Conservation (phyloP, 2,329 filamentous ascomycete species). For the Fusarium sp. region DNA sequence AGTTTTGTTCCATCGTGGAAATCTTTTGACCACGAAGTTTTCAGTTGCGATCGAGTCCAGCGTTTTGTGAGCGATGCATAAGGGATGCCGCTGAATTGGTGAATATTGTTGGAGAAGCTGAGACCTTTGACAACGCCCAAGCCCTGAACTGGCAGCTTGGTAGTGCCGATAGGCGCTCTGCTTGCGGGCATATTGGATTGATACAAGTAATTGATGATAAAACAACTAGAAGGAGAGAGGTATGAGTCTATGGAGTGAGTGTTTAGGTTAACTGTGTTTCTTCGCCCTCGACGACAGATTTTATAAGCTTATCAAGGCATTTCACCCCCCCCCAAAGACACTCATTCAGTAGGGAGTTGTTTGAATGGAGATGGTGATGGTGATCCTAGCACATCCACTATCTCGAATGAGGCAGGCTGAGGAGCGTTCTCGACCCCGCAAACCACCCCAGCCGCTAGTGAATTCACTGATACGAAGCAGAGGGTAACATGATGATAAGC, state of each 20-base stretch:
- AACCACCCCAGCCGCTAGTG: neutral
- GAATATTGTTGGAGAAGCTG: conserved; percentile 7
- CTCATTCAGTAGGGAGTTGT: neutral
- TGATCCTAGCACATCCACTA: neutral
- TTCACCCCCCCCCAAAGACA: rapidly evolving
- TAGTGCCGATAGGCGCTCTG: neutral
- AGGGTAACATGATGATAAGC: no score
- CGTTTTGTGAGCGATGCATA: conserved; percentile 25
- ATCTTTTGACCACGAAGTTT: neutral
- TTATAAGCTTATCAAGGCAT: neutral
- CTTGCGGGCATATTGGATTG: neutral
- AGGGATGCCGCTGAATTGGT: conserved; percentile 29
- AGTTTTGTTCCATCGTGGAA: conserved; percentile 26
- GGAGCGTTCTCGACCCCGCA: neutral
- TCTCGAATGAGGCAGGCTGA: neutral
- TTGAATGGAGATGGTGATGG: neutral
- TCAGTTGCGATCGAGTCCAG: conserved; percentile 25
- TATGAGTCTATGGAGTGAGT: no score
- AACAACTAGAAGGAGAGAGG: neutral
- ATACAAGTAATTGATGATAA: neutral
- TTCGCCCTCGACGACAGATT: no score
- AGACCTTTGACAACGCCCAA: conserved; percentile 1
- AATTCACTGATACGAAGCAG: neutral
- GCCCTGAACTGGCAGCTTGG: neutral
- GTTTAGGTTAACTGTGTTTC: no score